Base-by-base conservation (phyloP, 1,284 basidiomycete species). In the Rhizoctonia solani region DNA sequence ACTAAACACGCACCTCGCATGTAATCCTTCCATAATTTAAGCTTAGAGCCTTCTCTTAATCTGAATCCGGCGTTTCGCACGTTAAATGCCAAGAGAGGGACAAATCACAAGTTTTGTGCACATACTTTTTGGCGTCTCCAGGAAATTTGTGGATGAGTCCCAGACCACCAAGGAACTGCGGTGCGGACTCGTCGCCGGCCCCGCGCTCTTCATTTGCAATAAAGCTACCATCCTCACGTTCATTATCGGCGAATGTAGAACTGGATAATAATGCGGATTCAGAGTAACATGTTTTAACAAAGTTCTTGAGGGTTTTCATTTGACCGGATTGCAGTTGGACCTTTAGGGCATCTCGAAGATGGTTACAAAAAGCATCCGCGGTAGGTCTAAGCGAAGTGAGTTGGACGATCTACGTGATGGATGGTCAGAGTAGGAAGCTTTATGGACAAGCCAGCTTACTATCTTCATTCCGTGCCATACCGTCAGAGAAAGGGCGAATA, bases 391-490 rank as follows among this genome's bases (percentile, higher is more conserved):
- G 83, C 0, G 95, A 94, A 6, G 97, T 98, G 67, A 99, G 81
- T 80, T 99, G 96, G 1, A 99, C 85, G 71, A 98, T 90, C 95
- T 97, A 69, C 52, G 30, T 14, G 13, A 61, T 47, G 37, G 16
- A 21, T 23, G 23, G 29, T 14, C 32, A n/a, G 37, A 16, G 42
- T 4, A 19, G 4, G 27, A 14, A 19, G 54, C 42, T 27, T 29
- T 29, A 34, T 32, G 13, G 21, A 47, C n/a, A 56, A 69, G 47
- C 29, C 50, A 19, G 27, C 91, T 72, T 70, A 95, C 93, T 73
- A 98, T 91, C 81, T 97, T 92, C 83, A 93, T 88, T 50, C 92
- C 90, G 76, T 98, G 94, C 94, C 95, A 99, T 66, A 94, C 87
- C n/a, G 89, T 86, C 29, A 99, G 81, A 73, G 93, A 94, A 44